Percentiles rank a stretch among this genome's conserved stretches.
Evolutionary conservation across 140 eudicot genomes (phyloP).

Genomic region (Bidens hawaiensis): DNA sequence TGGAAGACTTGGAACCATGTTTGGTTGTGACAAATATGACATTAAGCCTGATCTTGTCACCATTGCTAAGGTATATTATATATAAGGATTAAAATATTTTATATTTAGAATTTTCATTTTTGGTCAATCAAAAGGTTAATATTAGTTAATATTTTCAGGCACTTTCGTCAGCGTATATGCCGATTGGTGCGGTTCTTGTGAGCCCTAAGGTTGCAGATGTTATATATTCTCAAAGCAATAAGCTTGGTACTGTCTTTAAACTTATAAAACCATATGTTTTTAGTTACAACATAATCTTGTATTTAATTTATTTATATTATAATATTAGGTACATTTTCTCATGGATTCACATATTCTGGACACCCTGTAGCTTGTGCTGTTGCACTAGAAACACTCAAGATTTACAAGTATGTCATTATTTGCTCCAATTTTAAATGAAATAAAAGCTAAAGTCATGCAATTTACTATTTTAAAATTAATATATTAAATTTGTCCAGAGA

Average conservation of each 20-base stretch:
- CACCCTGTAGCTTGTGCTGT: constrained; percentile 98
- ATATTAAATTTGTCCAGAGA: constrained; percentile 44
- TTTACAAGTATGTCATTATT: constrained; percentile 58
- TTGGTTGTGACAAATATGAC: constrained; percentile 84
- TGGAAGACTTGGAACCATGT: constrained; percentile 96
- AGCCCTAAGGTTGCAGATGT: constrained; percentile 77
- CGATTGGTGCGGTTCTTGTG: constrained; percentile 89
- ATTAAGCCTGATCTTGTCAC: constrained; percentile 95
- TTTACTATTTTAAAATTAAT: not conserved
- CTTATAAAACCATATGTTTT: not conserved
- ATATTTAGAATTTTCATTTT: not conserved
- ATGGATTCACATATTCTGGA: constrained; percentile 94
- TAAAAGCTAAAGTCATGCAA: not conserved
- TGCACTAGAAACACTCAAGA: constrained; percentile 80
- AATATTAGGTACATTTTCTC: constrained; percentile 65
- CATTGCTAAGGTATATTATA: constrained; percentile 66
- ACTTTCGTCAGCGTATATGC: constrained; percentile 88
- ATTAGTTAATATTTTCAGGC: constrained; percentile 42
- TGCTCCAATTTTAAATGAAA: not conserved
- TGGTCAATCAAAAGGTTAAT: not conserved
- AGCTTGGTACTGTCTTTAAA: constrained; percentile 52
- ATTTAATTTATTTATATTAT: not conserved
- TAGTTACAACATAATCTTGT: not conserved
- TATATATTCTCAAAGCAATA: constrained; percentile 77
- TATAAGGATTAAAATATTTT: not conserved